Base-by-base conservation (phyloP, 805 yeast species). In the Candida lessepsii region DNA sequence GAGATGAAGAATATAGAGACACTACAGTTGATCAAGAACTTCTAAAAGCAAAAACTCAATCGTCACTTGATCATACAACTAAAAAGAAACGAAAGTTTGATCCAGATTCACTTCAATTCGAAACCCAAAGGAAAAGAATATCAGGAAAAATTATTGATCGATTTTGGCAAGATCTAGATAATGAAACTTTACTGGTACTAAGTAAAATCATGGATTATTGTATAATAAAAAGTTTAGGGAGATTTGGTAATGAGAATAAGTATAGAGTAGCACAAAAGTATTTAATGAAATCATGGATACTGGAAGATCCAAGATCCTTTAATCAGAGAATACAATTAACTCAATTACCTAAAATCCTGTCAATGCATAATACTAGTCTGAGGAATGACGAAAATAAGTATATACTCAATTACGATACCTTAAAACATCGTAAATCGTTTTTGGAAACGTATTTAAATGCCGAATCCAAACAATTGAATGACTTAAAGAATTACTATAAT, bases 401-500 rank as follows among this genome's bases (percentile, higher is more conserved):
- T 19, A 48, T 60, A 2, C 46, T 63, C 8, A 54, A 49, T 42
- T 56, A 50, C 28, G 70, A 64, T 43, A 49, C 42, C 10, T 40
- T 61, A 17, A 35, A 42, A 6, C 42, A 61, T 27, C 45, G 60
- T 18, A 60, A 58, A 36, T 51, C 50, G 13, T 52, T 50, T 25
- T 42, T 65, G 32, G 73, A 68, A 41, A 60, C 70, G 10, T 59
- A 62, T 40, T 50, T 68, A 13, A 63, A 55, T 64, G 72, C 73
- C 2, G 74, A 69, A 44, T 31, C 59, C 25, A 61, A 61, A 36
- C 73, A 67, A 43, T 51, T 67, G 28, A 46, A 52, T 24, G 67
- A 62, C 8, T 50, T 69, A 13, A 58, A 63, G 36, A 42, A 45
- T 7, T 52, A 61, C 42, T 52, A 54, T 34, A 47, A 50, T 9